Conservation (phyloP, 2,329 filamentous ascomycete species). For the Hymenoscyphus scutula region DNA sequence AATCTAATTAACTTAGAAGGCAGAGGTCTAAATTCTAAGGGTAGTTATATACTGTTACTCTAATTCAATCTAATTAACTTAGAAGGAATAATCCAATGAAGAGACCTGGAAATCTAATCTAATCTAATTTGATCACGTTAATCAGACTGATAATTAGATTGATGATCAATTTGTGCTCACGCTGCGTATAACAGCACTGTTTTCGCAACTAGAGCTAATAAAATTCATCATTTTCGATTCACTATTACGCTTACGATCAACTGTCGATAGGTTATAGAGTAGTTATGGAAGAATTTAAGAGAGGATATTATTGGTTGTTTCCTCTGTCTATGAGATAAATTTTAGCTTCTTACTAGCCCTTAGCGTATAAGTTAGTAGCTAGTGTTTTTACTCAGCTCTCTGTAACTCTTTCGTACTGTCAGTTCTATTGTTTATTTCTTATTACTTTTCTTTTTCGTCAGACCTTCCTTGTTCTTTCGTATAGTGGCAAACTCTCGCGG, state of each 20-base stretch:
- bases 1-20: too few relatives aligned
- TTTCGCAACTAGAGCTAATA: background rate
- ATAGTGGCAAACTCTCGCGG: background rate
- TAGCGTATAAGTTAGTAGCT: background rate
- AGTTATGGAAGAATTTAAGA: slow-evolving; percentile 6
- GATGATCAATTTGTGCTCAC: too few relatives aligned
- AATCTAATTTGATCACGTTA: too few relatives aligned
- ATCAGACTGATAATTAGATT: too few relatives aligned
- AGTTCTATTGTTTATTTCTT: background rate
- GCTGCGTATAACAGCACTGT: background rate
- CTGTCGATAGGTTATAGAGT: background rate
- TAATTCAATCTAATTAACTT: too few relatives aligned
- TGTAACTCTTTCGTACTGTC: background rate
- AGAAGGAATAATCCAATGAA: too few relatives aligned
- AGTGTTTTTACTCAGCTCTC: background rate
- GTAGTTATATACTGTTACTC: too few relatives aligned
- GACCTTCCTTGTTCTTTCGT: background rate
- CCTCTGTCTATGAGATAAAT: background rate
- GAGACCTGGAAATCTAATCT: too few relatives aligned
- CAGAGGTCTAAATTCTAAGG: too few relatives aligned
- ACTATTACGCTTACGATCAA: background rate
- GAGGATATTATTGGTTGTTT: slow-evolving; percentile 7
- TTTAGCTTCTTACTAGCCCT: background rate
- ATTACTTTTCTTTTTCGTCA: background rate
- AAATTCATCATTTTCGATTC: background rate